Base-by-base conservation (phyloP, 2,329 filamentous ascomycete genomes). In the Epichloe sp. region DNA sequence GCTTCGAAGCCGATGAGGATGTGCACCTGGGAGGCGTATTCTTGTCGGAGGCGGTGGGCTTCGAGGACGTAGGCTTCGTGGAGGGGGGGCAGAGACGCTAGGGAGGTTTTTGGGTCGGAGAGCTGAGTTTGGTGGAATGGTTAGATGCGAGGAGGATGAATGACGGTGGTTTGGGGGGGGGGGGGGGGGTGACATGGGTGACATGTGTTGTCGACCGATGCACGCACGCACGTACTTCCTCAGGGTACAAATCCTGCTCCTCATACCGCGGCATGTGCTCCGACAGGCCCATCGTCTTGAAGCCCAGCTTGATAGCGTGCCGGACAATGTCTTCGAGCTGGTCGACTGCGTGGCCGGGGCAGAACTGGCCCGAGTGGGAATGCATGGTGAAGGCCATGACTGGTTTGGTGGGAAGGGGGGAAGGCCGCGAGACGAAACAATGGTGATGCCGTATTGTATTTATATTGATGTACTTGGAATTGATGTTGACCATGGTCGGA, bases 281-380 rank as follows among this genome's bases (percentile, higher is more conserved):
- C 1, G 90, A 95, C 53, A 98, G 69, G 21, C 85, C 88, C 63
- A 96, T 89, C 19, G 85, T 85, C 55, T 82, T 80, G 77, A 94
- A 93, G 43, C 85, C 83, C 54, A 85, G 76, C 46, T 75, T 68
- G 58, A 97, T 88, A 57, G 91, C 91, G 12, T 82, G 78, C 62
- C 83, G 78, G 59, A 97, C 74, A 47, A 97, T 80, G 57, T 88
- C 83, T 66, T 97, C 91, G 10, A 98, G 78, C 19, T 81, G 77
- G 65, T 95, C 82, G 63, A 85, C 82, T 48, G 93, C 93, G 72
- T 98, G 93, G 59, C 85, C 81, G 10, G 83, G 83, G 72, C 93
- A 98, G 73, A 98, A 98, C 66, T 98, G 88, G 56, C 93, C 93
- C 38, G 93, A 97, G 71, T 98, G 93, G 63, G 88, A 95, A 69